These are phyloP conservation scores for Ustilago vetiveriae DNA, from an alignment of 1,284 basidiomycete genomes.

Conservation along the genomic window DNA sequence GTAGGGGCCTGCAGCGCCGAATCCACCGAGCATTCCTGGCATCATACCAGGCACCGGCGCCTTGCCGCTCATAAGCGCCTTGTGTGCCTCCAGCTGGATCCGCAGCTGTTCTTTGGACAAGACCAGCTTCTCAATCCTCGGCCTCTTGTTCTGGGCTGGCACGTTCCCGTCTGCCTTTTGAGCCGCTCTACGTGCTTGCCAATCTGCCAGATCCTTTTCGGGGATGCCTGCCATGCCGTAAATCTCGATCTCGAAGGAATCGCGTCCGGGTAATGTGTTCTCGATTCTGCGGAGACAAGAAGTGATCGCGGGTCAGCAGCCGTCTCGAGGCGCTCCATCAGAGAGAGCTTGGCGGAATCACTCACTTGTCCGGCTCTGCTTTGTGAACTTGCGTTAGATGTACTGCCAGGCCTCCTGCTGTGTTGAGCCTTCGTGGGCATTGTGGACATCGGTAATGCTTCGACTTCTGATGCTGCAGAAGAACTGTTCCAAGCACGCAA, in stretches of 20 bases:
- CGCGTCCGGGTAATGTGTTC: slow-evolving; percentile 92
- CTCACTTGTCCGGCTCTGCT: slow-evolving; percentile 92
- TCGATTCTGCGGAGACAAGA: slow-evolving; percentile 76
- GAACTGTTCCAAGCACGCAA: slow-evolving; percentile 72
- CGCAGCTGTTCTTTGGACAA: slow-evolving; percentile 78
- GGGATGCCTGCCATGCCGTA: slow-evolving; percentile 99
- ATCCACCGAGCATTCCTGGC: slow-evolving; percentile 14
- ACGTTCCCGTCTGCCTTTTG: slow-evolving; percentile 34
- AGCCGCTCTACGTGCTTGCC: slow-evolving; percentile 78
- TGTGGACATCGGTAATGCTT: slow-evolving; percentile 98
- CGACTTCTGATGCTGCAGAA: slow-evolving; percentile 98
- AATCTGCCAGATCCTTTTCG: slow-evolving; percentile 89
- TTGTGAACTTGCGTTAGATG: slow-evolving; percentile 99
- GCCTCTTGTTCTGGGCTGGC: slow-evolving; percentile 76
- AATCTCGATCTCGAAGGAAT: slow-evolving; percentile 98
- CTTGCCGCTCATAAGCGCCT: slow-evolving; percentile 84
- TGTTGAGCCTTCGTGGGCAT: slow-evolving; percentile 93
- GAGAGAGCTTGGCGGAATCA: not conserved
- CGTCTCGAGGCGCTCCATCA: not conserved
- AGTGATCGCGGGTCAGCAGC: not conserved
- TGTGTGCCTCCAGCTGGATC: slow-evolving; percentile 87
- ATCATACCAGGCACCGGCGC: slow-evolving; percentile 40
- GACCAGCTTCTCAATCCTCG: slow-evolving; percentile 82
- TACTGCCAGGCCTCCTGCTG: slow-evolving; percentile 96
- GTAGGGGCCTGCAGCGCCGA: slow-evolving; percentile 26